Base-by-base conservation (phyloP, 305 asterid genomes). In the Plantago rigida region DNA sequence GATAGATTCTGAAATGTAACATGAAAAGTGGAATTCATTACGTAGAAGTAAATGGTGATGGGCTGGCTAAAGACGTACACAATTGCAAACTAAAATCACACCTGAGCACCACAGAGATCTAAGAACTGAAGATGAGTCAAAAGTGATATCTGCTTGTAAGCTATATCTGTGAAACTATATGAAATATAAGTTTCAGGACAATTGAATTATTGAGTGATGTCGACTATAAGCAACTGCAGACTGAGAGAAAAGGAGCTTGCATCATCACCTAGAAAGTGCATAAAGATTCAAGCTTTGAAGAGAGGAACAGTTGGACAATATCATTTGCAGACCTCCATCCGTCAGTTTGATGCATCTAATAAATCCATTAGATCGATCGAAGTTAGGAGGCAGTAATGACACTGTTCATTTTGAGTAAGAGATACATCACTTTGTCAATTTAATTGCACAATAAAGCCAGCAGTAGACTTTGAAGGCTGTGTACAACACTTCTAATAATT, bases 41-140 rank as follows among this genome's bases (percentile, higher is more conserved):
- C 31, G 11, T 47, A 42, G 54, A 53, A 54, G 52, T 22, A 48
- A 50, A 46, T 36, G 9, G 46, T 56, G 12, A 45, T 24, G 24
- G 17, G 64, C 42, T 22, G 52, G 13, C 19, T 8, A 13, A 12
- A 13, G 17, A 44, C 51, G 58, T 47, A 48, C 19, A 68, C 31
- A 58, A 17, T 29, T 60, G 13, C 39, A 13, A 66, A 53, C 24
- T 22, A 31, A 51, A 17, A 63, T 51, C 71, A 69, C 78, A 91
- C 98, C 96, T 91, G 98, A 66, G 96, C 94, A 67, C 98, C 98
- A 78, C 98, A 91, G 58, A 88, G 94, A 73, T 88, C 96, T 62
- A 92, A 70, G 69, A 77, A 81, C 51, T 59, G 82, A 34, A 92
- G 99, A 74, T 75, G 79, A 42, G 36, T 62, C 78, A 84, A 73